Evolutionary conservation across 768 basidiomycete genomes (phyloP), one percentile per base, ranked within the genome.

Genomic region (Mrakia blollopis): DNA sequence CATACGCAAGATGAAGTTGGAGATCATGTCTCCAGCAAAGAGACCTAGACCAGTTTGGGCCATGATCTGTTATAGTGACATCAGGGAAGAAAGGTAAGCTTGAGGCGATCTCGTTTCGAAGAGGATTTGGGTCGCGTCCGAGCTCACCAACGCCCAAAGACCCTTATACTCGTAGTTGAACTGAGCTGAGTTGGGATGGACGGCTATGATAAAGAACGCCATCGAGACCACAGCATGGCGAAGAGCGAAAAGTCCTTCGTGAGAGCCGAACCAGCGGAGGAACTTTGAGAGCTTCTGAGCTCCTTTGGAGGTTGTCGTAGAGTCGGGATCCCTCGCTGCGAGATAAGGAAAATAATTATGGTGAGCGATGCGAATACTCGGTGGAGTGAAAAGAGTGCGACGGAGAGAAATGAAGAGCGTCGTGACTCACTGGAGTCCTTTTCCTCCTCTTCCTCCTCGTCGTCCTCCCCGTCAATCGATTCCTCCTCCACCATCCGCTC

Each of bases 21-120:
- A 70, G 39, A 89, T 85, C 80, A 89, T 89, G 81, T 89, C 88
- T 13, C 88, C 87, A 4, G 86, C 85, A 79, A 86, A 89, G 50
- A 89, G 85, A 65, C 86, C 88, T 72, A 89, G 76, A 21, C 87
- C 88, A 9, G 71, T 88, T 79, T 89, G 89, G 0, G 87, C 86
- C 75, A 78, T 72, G 32, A 75, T 75, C 50, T 50, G 47, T 18
- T 1, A 7, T n/a, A 21, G 18, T 18, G 47, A 2, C 1, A 50
- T 18, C 16, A 18, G 21, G 47, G 21, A 50, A 50, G 47, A 4
- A 5, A 41, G 39, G 6, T 41, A 11, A 41, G 11, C 6, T n/a
- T n/a, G n/a, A n/a, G n/a, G n/a, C n/a, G n/a, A n/a, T n/a, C n/a
- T n/a, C n/a, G n/a, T n/a, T n/a, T n/a, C n/a, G n/a, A n/a, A n/a